Base-by-base conservation (phyloP, 208 protist genomes). In the Leishmania guyanensis region DNA sequence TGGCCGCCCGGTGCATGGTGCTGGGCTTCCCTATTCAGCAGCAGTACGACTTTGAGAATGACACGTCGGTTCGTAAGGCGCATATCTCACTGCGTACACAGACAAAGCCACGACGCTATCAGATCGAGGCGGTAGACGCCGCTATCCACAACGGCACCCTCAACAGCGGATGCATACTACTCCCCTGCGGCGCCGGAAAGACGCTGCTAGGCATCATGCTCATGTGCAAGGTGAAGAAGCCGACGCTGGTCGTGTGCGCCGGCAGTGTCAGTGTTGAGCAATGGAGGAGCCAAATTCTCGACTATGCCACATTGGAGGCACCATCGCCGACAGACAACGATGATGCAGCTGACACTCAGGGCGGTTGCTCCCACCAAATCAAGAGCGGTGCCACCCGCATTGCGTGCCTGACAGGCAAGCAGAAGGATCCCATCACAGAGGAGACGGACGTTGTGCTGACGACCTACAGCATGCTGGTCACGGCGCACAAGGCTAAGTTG, bases 161-260 rank as follows among this genome's bases (percentile, higher is more conserved):
- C 46, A 89, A 89, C 74, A 98, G 94, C 86, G 99, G 99, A 33
- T 98, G 99, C 64, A 98, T 99, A 70, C 98, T 99, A 29, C 93
- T 99, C 9, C 99, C 99, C 6, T 99, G 99, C 90, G 99, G 99
- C 43, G 99, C 99, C 10, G 99, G 99, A 36, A 99, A 99, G 92
- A 99, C 99, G 17, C 92, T 99, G 20, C 97, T 99, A 22, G 99
- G 99, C 43, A 99, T 99, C 48, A 98, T 99, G 77, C 94, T 99
- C 2, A 90, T 97, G 48, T 96, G 89, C 76, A 99, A 98, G 46
- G 95, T 99, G 62, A 98, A 99, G 76, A 99, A 99, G 76, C 92
- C 91, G 20, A 97, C 94, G 12, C 82, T 99, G 0, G 93, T 99
- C n/a, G 86, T 99, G 16, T 99, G 97, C 84, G 99, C 97, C 20